phyloP scores from a whole-genome alignment of 2,329 filamentous ascomycete genomes.

The Trichocomaceae sp. region DNA sequence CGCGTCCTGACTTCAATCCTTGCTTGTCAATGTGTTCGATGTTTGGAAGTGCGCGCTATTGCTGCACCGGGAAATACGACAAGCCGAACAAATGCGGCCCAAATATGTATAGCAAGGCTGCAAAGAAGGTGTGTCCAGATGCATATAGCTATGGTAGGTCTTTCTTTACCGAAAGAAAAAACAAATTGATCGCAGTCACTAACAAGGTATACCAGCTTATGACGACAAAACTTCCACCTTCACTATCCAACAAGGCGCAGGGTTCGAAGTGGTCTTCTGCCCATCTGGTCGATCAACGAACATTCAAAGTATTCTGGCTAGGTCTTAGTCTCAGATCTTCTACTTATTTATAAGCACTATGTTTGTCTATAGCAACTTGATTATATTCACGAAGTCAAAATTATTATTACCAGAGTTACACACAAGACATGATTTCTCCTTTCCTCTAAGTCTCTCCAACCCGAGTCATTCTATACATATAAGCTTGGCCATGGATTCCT shows the following conservation, averaged over 20 bases:
- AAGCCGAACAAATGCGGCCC: constrained; percentile 58
- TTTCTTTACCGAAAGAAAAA: not conserved
- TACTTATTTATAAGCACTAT: not conserved
- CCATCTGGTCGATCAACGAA: constrained; percentile 42
- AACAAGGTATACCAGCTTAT: constrained; percentile 36
- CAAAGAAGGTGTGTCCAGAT: constrained; percentile 73
- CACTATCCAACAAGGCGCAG: constrained; percentile 58
- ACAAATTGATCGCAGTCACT: not conserved
- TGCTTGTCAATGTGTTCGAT: constrained; percentile 72
- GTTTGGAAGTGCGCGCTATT: constrained; percentile 60
- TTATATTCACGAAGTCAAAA: not conserved
- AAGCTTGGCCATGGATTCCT: not conserved
- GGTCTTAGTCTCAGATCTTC: not conserved
- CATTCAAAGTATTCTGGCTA: constrained; percentile 20
- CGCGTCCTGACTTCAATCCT: constrained; percentile 66
- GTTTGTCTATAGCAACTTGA: not conserved
- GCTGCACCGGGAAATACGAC: constrained; percentile 66
- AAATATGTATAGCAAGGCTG: constrained; percentile 60
- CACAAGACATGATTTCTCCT: too few relatives aligned
- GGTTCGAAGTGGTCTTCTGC: constrained; percentile 74
- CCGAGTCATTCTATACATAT: not conserved
- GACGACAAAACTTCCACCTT: constrained; percentile 54
- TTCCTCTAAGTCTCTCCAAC: too few relatives aligned
- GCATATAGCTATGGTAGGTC: constrained; percentile 69
- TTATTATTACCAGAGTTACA: too few relatives aligned